Conservation (phyloP, 2,329 filamentous ascomycete genomes). For the Calycina herbarum region DNA sequence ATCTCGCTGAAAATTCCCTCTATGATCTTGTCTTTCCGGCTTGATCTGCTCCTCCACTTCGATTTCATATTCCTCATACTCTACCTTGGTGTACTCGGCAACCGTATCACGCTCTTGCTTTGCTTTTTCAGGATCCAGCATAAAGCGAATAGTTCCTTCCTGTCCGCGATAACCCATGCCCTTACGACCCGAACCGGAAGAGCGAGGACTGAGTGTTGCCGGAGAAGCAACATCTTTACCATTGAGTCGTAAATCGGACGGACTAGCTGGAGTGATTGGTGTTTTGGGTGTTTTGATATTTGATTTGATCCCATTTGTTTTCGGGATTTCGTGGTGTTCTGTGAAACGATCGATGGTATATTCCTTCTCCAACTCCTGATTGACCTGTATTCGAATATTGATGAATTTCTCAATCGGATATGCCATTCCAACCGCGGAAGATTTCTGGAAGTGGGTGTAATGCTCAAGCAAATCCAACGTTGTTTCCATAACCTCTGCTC, state of each 20-base stretch:
- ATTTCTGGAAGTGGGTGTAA: constrained; percentile 79
- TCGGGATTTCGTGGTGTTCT: constrained; percentile 49
- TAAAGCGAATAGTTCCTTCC: constrained; percentile 83
- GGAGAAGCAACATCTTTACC: constrained; percentile 34
- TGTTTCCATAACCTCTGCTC: constrained; percentile 65
- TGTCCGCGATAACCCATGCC: constrained; percentile 39
- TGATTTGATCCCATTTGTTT: constrained; percentile 37
- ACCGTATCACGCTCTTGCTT: constrained; percentile 69
- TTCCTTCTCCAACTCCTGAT: constrained; percentile 71
- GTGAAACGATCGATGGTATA: constrained; percentile 63
- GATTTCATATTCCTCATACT: constrained; percentile 74
- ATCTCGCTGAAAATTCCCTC: constrained; percentile 1
- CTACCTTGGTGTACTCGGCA: constrained; percentile 66
- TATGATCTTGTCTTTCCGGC: constrained; percentile 23
- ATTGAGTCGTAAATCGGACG: constrained; percentile 35
- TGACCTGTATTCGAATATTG: constrained; percentile 81
- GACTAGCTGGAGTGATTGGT: constrained; percentile 38
- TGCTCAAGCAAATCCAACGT: constrained; percentile 88
- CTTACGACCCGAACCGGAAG: constrained; percentile 31
- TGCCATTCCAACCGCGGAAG: constrained; percentile 70
- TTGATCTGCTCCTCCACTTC: constrained; percentile 66
- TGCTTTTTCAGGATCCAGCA: constrained; percentile 78
- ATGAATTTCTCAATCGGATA: constrained; percentile 80
- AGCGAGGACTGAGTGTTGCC: constrained; percentile 35
- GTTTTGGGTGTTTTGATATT: constrained; percentile 39